Conservation (phyloP, 176 grass and related monocot species). For the Triticum urartu region DNA sequence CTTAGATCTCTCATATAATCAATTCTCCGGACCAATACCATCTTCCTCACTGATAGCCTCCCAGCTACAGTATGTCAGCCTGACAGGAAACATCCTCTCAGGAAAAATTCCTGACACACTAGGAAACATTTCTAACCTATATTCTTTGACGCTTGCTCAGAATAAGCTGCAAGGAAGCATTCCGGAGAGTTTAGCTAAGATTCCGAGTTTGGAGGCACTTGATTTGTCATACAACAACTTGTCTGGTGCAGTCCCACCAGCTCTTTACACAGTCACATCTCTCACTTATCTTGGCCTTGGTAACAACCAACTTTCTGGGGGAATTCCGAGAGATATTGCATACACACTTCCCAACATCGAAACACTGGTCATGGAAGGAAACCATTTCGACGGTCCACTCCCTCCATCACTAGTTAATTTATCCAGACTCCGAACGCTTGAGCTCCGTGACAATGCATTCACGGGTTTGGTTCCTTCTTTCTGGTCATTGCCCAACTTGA, state of each 20-base stretch:
- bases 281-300: constrained; percentile 10
- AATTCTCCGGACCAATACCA: not conserved
- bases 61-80: not conserved
- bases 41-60: not conserved
- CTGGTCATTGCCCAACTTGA: not conserved
- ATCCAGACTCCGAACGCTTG: not conserved
- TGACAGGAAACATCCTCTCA: constrained; percentile 21
- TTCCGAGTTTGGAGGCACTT: constrained; percentile 12
- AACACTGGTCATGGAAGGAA: not conserved
- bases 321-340: not conserved
- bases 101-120: constrained; percentile 37
- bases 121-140: constrained; percentile 23
- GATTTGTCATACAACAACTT: constrained; percentile 8
- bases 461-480: constrained; percentile 20
- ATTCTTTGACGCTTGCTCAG: not conserved
- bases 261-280: not conserved
- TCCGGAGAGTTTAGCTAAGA: constrained; percentile 24
- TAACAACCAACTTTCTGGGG: not conserved
- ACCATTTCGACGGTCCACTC: constrained; percentile 23
- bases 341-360: constrained; percentile 1
- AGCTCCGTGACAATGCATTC: constrained; percentile 3
- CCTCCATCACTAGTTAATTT: constrained; percentile 27
- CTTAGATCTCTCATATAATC: not conserved
- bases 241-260: constrained; percentile 24
- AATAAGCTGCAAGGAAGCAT: constrained; percentile 41